These are phyloP conservation scores for Aspergillus hiratsukae DNA, from an alignment of 2,329 filamentous ascomycete species.

Conservation along the genomic window DNA sequence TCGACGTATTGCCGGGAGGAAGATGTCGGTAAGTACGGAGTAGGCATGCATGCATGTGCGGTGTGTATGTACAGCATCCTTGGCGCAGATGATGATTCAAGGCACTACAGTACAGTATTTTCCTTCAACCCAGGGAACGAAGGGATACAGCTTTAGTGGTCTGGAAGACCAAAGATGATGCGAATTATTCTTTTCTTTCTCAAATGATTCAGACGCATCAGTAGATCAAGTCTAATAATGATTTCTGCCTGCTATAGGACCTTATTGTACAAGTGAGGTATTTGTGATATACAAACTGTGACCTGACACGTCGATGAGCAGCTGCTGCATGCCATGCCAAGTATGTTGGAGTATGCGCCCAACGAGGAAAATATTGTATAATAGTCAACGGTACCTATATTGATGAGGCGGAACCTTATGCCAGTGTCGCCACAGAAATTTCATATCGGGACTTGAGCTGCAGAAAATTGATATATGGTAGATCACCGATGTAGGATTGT, in stretches of 20 bases:
- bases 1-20: background rate
- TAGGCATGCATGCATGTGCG: background rate
- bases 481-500: background rate
- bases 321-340: conserved; percentile 1
- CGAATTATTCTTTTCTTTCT: background rate
- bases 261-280: background rate
- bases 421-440: background rate
- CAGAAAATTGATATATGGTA: background rate
- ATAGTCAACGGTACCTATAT: background rate
- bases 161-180: background rate
- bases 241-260: background rate
- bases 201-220: background rate
- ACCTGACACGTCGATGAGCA: conserved; percentile 8
- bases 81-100: background rate
- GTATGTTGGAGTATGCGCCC: conserved; percentile 5
- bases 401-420: background rate
- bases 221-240: background rate
- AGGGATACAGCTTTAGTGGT: background rate
- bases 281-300: background rate
- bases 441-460: background rate
- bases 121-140: background rate
- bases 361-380: background rate
- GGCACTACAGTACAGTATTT: background rate
- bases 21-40: background rate
- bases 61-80: background rate